These are phyloP conservation scores for Euphorbia lathyris DNA, from an alignment of 345 rosid species.

Conservation along the genomic window DNA sequence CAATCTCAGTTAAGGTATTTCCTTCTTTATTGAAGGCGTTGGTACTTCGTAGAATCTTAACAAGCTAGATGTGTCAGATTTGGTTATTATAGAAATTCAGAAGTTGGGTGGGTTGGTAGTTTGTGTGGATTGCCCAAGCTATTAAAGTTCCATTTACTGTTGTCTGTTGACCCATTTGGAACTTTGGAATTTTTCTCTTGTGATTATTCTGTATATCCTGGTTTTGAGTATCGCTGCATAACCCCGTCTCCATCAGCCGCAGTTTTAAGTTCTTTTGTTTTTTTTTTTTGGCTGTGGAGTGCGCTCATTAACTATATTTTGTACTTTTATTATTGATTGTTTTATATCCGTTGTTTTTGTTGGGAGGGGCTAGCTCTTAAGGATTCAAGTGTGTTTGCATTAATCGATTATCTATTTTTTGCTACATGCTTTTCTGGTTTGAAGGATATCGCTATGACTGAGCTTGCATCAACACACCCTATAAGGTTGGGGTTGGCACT, in stretches of 20 bases:
- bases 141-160: too few species aligned
- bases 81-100: not conserved
- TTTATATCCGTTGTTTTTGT: not conserved
- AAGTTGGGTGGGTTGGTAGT: not conserved
- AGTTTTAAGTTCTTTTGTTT: too few species aligned
- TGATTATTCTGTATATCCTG: too few species aligned
- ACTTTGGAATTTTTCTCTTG: too few species aligned
- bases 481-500: conserved; percentile 41
- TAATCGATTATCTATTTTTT: not conserved
- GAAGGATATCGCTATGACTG: conserved; percentile 34
- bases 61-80: not conserved
- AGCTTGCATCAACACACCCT: conserved; percentile 37
- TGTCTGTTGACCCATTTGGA: too few species aligned
- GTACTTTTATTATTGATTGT: too few species aligned
- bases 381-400: not conserved
- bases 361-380: not conserved
- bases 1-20: not conserved
- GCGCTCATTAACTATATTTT: too few species aligned
- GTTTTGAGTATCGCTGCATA: too few species aligned
- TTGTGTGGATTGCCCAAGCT: not conserved
- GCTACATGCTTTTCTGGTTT: not conserved
- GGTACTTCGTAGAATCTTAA: not conserved
- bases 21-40: not conserved
- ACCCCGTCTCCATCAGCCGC: too few species aligned
- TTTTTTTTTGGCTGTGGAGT: too few species aligned